A percentile compares a stretch with the other conserved stretches of the same genome.
Conservation (phyloP, 108 stramenopile genomes). For the Parmales sp. region DNA sequence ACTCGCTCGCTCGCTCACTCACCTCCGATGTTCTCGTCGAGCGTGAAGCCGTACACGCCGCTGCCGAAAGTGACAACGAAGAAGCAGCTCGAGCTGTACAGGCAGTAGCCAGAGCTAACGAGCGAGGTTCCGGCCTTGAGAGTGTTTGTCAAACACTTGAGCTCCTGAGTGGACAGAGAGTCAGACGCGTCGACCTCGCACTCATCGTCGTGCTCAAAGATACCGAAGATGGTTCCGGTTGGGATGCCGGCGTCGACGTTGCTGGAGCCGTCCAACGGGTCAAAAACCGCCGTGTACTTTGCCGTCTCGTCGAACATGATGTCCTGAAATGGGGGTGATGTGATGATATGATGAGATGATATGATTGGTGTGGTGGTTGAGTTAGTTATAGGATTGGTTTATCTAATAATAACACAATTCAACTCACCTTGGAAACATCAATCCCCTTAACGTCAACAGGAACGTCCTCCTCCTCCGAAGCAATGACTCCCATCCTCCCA, state of each 20-base stretch:
- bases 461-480: slow-evolving; percentile 49
- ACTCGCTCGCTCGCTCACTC: background rate
- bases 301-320: slow-evolving; percentile 6
- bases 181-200: slow-evolving; percentile 43
- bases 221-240: slow-evolving; percentile 54
- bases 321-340: background rate
- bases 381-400: background rate
- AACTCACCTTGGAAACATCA: slow-evolving; percentile 26
- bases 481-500: slow-evolving; percentile 40
- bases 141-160: slow-evolving; percentile 62
- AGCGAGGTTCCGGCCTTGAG: slow-evolving; percentile 42
- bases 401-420: slow-evolving; percentile 15
- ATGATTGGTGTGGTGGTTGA: background rate
- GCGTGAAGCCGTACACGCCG: slow-evolving; percentile 44
- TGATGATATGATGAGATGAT: slow-evolving; percentile 18
- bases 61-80: slow-evolving; percentile 39
- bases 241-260: slow-evolving; percentile 46
- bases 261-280: slow-evolving; percentile 42
- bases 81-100: slow-evolving; percentile 37
- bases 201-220: slow-evolving; percentile 55
- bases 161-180: slow-evolving; percentile 43
- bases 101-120: slow-evolving; percentile 40
- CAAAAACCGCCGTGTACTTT: slow-evolving; percentile 43
- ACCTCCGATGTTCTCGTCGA: slow-evolving; percentile 28
- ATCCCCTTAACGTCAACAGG: slow-evolving; percentile 38